Evolutionary conservation across 169 alveolate species (phyloP).

Genomic region (Cryptosporidium muris): DNA sequence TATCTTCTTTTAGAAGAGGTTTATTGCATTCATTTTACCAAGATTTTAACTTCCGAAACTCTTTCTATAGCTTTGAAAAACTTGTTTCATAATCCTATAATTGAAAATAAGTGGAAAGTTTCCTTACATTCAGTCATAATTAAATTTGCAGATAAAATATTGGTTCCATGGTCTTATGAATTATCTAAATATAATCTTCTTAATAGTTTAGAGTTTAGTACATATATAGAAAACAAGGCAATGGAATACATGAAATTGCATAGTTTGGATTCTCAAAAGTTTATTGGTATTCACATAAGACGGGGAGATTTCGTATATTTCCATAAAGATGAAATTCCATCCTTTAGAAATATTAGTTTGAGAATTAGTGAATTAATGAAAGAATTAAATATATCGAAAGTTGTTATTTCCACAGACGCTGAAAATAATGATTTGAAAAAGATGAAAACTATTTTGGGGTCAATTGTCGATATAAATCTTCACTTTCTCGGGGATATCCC

Average conservation of each 20-base stretch:
- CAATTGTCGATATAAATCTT: slow-evolving; percentile 12
- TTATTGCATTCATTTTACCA: slow-evolving; percentile 14
- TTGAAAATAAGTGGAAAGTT: too few relatives aligned
- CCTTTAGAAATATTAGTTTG: slow-evolving; percentile 23
- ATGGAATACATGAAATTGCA: slow-evolving; percentile 20
- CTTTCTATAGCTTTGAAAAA: not conserved
- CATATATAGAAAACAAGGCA: slow-evolving; percentile 4
- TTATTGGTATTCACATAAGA: slow-evolving; percentile 52
- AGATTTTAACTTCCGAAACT: slow-evolving; percentile 20
- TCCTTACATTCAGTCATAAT: slow-evolving; percentile 1
- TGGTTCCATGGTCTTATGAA: slow-evolving; percentile 68
- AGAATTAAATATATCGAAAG: slow-evolving; percentile 2
- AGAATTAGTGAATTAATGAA: slow-evolving; percentile 23
- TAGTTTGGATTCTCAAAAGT: slow-evolving; percentile 9
- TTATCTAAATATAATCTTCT: slow-evolving; percentile 12
- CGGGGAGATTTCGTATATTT: slow-evolving; percentile 39
- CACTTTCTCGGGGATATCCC: not conserved
- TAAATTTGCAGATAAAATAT: slow-evolving; percentile 45
- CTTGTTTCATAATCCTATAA: too few relatives aligned
- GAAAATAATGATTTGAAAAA: slow-evolving; percentile 8
- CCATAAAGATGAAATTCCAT: slow-evolving; percentile 48
- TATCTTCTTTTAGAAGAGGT: not conserved
- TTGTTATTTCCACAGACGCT: slow-evolving; percentile 49
- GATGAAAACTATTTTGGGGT: not conserved
- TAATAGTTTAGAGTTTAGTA: slow-evolving; percentile 2